A percentile compares a stretch with the other conserved stretches of the same genome.
Evolutionary conservation across 1,139 yeast genomes (phyloP).

Genomic region (Saccharomyces pastorianus): DNA sequence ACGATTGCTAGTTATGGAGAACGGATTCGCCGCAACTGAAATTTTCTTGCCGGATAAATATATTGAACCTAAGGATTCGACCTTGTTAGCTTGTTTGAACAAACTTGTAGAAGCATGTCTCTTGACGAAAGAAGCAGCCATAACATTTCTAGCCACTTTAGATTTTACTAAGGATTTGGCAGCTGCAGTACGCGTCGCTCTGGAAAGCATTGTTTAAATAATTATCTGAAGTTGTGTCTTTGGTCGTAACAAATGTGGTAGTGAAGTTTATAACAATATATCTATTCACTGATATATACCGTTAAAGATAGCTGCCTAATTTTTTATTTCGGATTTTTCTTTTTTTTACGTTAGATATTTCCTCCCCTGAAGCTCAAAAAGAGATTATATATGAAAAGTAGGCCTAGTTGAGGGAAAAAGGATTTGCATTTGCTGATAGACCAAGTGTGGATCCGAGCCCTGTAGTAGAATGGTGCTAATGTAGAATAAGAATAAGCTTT

Average conservation of each 20-base stretch:
- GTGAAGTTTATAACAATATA: neutral
- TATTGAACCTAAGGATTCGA: neutral
- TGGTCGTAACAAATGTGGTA: neutral
- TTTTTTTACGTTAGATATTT: neutral
- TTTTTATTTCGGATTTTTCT: neutral
- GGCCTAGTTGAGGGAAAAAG: neutral
- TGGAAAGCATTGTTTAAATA: slow-evolving; percentile 1
- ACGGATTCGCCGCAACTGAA: neutral
- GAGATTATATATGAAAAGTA: neutral
- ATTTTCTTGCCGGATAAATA: neutral
- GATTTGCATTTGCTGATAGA: neutral
- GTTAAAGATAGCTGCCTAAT: neutral
- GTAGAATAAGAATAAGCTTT: neutral
- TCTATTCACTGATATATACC: neutral
- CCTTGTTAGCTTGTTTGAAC: neutral
- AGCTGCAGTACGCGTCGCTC: neutral
- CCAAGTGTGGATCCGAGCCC: neutral
- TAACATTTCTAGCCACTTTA: neutral
- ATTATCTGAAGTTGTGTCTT: neutral
- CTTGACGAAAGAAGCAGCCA: neutral
- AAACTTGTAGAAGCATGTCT: slow-evolving; percentile 5
- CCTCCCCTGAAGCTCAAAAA: neutral
- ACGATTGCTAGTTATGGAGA: slow-evolving; percentile 9
- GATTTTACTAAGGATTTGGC: slow-evolving; percentile 2
- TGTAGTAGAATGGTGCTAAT: neutral